A percentile compares a stretch with the other conserved stretches of the same genome.
These are phyloP conservation scores for Salix arbutifolia DNA, from an alignment of 345 rosid genomes.

Conservation along the genomic window DNA sequence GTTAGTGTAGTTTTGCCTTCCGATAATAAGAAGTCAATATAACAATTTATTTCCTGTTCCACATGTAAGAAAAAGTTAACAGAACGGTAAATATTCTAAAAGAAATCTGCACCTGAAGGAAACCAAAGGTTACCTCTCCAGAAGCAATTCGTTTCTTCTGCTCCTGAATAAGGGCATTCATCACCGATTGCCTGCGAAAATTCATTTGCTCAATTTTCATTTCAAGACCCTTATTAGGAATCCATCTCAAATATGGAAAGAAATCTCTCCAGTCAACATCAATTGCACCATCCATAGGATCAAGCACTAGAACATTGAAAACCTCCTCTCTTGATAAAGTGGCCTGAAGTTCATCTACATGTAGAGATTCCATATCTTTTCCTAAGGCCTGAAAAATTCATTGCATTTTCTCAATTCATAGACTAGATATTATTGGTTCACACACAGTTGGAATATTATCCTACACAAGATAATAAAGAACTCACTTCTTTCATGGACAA, in stretches of 20 bases:
- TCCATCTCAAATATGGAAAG: conserved; percentile 82
- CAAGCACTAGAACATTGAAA: conserved; percentile 49
- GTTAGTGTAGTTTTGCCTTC: conserved; percentile 55
- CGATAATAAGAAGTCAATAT: conserved; percentile 49
- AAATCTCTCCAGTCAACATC: conserved; percentile 96
- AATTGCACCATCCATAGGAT: conserved; percentile 75
- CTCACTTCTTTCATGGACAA: conserved; percentile 68
- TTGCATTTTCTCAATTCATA: neutral
- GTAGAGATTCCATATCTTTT: conserved; percentile 52
- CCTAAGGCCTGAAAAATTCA: conserved; percentile 54
- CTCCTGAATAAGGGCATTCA: conserved; percentile 56
- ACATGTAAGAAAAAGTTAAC: neutral
- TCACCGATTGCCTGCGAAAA: conserved; percentile 53
- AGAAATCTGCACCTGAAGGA: neutral
- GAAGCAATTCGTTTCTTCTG: conserved; percentile 45
- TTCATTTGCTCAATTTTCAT: conserved; percentile 42
- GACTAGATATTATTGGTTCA: neutral
- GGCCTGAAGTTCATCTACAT: conserved; percentile 56
- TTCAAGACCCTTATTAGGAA: conserved; percentile 61
- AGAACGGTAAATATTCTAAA: neutral
- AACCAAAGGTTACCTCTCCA: conserved; percentile 39
- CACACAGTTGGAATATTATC: neutral
- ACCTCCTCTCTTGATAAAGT: conserved; percentile 57
- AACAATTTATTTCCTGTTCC: conserved; percentile 53
- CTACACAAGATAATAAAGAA: neutral